A percentile compares a stretch with the other conserved stretches of the same genome.
These are phyloP conservation scores for Chlamydomonas reinhardtii DNA, from an alignment of 163 green algal genomes.

Conservation along the genomic window DNA sequence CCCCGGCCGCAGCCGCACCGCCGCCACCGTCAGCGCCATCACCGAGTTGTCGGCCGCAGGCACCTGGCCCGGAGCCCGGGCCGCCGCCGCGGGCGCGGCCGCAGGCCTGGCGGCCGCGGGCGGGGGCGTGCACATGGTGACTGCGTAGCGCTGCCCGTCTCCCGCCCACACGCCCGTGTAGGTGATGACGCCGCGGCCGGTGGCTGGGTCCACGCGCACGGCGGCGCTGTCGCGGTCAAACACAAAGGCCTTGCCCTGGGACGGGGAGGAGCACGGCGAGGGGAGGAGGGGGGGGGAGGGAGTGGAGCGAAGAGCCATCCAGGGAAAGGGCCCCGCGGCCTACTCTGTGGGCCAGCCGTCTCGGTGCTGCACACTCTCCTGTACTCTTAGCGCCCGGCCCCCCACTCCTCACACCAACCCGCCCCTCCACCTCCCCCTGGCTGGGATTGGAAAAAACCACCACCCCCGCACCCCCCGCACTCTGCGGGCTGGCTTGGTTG, in stretches of 20 bases:
- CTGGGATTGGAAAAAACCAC: too few relatives aligned
- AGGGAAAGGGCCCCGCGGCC: not conserved
- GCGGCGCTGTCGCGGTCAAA: constrained; percentile 35
- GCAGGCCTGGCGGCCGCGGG: not conserved
- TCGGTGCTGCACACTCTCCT: too few relatives aligned
- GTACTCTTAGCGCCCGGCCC: too few relatives aligned
- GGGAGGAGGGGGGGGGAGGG: not conserved
- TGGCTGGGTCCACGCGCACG: constrained; percentile 20
- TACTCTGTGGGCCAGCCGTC: too few relatives aligned
- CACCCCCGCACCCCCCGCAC: too few relatives aligned
- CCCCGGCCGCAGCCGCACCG: not conserved
- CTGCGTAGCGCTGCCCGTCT: constrained; percentile 31
- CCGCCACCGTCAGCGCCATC: constrained; percentile 22
- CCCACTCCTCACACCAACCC: too few relatives aligned
- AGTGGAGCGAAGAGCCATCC: not conserved
- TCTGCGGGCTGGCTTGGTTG: too few relatives aligned
- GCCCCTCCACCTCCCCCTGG: too few relatives aligned
- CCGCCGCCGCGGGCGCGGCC: not conserved
- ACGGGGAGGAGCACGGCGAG: too few relatives aligned
- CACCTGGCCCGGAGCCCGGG: not conserved
- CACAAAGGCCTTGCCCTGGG: constrained; percentile 24
- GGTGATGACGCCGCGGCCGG: constrained; percentile 21
- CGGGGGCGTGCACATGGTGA: constrained; percentile 36
- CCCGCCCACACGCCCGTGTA: constrained; percentile 33
- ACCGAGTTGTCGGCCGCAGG: not conserved